Conservation (phyloP, 495 filamentous ascomycete species). For the Penicillium longicatenatum region DNA sequence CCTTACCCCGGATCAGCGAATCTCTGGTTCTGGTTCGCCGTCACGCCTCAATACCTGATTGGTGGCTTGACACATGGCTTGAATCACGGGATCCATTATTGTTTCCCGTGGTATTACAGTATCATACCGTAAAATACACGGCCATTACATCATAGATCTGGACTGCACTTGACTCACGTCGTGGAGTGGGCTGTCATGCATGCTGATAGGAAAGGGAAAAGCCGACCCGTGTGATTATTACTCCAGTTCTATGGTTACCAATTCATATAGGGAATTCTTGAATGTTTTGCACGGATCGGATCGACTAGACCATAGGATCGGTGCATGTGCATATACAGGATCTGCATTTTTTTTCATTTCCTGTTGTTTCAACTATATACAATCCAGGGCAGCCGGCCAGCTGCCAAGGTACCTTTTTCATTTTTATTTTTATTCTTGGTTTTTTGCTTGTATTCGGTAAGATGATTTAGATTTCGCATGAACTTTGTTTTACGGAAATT, state of each 20-base stretch:
- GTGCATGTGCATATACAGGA: neutral
- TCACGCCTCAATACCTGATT: neutral
- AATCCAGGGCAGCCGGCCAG: too few relatives aligned
- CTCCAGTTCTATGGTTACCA: too few relatives aligned
- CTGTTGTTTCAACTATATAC: too few relatives aligned
- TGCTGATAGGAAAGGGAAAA: neutral
- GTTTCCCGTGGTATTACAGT: neutral
- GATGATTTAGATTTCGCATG: neutral
- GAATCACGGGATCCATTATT: constrained; percentile 7
- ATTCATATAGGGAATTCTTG: too few relatives aligned
- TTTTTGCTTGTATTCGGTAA: neutral
- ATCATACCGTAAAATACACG: constrained; percentile 1
- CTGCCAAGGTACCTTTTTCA: too few relatives aligned
- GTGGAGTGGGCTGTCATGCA: neutral
- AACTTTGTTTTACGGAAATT: neutral
- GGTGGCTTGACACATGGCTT: constrained; percentile 7
- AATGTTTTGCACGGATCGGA: too few relatives aligned
- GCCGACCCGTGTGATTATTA: neutral
- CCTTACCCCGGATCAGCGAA: constrained; percentile 14
- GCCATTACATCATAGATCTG: constrained; percentile 2
- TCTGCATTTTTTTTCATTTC: neutral
- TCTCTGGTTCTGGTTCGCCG: constrained; percentile 8
- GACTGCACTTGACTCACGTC: neutral
- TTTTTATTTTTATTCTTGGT: neutral
- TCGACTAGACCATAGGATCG: too few relatives aligned